Evolutionary conservation across 345 rosid species (phyloP), one percentile per base, ranked within the genome.

Genomic region (Psidium friedrichsthalianum): DNA sequence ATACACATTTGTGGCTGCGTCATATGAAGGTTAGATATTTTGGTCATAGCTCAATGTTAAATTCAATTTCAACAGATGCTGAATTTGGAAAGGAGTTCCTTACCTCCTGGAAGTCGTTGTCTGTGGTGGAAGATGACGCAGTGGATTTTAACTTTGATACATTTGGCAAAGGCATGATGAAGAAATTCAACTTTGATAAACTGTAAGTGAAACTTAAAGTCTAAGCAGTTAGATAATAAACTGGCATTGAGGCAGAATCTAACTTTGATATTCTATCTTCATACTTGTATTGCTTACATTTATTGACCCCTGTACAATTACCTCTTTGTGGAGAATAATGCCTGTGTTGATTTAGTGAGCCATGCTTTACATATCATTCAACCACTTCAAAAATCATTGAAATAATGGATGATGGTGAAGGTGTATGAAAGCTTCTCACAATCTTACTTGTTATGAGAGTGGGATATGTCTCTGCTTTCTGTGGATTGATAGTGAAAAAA

Each of bases 21-120:
- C 13, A 84, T 74, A 47, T 86, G 78, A 36, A 69, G 21, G 47
- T 18, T 24, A 53, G 58, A 56, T 82, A 83, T 85, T 82, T 74
- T 36, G 87, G 32, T 47, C 74, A 21, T 58, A 36, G 57, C 83
- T 76, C 20, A 82, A 85, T 76, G 52, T 83, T 59, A 29, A 32
- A 80, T 84, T 82, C 54, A 51, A 59, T 87, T 87, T 51, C 74
- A 84, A 90, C 94, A 94, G 99, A 93, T 85, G 94, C 91, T 25
- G 95, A 91, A 57, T 88, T 93, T 90, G 99, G 98, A 88, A 93
- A 92, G 82, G 98, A 94, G 54, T 93, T 93, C 86, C 89, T 93
- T 49, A 86, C 89, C 89, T 93, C 96, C 83, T 96, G 99, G 87
- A 87, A 87, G 84, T 87, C 90, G 82, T 92, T 90, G 90, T 88